phyloP scores from a whole-genome alignment of 1,284 basidiomycete species.

The Rhodotorula sp. region DNA sequence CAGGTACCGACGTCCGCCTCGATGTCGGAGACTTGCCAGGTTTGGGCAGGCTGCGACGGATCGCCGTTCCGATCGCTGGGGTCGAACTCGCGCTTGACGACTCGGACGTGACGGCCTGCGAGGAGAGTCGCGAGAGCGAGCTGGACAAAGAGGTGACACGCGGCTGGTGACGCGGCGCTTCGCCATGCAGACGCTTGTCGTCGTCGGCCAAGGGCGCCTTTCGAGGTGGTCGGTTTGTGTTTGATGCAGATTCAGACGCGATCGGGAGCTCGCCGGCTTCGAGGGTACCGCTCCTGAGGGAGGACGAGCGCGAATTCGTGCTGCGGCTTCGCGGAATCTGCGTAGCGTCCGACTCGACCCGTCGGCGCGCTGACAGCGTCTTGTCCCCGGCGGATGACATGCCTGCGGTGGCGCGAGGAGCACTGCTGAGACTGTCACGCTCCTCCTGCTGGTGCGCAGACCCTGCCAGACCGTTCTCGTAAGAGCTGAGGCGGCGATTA shows the following conservation, averaged over 20 bases:
- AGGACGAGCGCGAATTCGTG: conserved; percentile 19
- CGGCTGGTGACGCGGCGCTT: conserved; percentile 1
- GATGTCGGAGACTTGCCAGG: conserved; percentile 11
- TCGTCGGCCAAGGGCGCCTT: conserved; percentile 13
- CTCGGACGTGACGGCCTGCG: background rate
- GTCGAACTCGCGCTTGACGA: background rate
- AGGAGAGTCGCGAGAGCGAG: conserved; percentile 12
- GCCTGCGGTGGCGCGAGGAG: background rate
- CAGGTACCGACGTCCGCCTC: conserved; percentile 7
- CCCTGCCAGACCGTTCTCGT: background rate
- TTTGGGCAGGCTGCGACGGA: conserved; percentile 9
- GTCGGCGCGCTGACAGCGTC: conserved; percentile 16
- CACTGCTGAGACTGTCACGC: too few species aligned
- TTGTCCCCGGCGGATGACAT: conserved; percentile 16
- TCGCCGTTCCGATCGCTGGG: background rate
- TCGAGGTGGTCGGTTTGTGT: conserved; percentile 8
- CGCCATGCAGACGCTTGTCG: conserved; percentile 8
- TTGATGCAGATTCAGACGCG: background rate
- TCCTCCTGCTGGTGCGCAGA: too few species aligned
- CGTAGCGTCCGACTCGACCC: conserved; percentile 30
- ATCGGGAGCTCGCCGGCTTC: background rate
- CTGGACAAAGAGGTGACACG: conserved; percentile 17
- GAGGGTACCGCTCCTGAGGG: background rate
- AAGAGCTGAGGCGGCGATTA: conserved; percentile 47
- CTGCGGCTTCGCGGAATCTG: conserved; percentile 38